Conservation (phyloP, 306 rosid genomes). For the Glycine soja region DNA sequence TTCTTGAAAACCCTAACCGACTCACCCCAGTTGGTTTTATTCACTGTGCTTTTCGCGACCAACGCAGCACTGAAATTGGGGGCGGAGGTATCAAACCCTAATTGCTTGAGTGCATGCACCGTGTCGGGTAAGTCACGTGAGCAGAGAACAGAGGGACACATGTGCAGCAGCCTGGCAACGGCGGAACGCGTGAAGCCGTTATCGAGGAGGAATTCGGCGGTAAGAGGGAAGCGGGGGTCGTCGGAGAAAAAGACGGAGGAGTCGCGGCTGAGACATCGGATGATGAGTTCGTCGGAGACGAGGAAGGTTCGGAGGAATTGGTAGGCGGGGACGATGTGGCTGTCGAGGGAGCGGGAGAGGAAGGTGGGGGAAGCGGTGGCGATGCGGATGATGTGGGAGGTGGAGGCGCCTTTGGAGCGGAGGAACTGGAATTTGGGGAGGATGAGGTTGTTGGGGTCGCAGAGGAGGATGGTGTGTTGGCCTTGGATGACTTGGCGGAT, state of each 20-base stretch:
- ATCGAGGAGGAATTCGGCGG: background rate
- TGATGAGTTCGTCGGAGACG: background rate
- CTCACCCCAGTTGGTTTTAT: slow-evolving; percentile 50
- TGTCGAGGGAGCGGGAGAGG: background rate
- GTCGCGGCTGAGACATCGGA: background rate
- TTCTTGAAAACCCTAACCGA: slow-evolving; percentile 51
- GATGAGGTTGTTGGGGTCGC: slow-evolving; percentile 6
- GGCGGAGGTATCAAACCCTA: slow-evolving; percentile 54
- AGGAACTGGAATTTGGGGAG: slow-evolving; percentile 45
- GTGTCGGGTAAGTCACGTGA: background rate
- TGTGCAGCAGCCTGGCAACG: background rate
- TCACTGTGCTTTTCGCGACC: slow-evolving; percentile 33
- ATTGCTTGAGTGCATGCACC: slow-evolving; percentile 43
- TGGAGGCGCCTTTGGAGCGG: slow-evolving; percentile 47
- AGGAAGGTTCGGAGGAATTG: background rate
- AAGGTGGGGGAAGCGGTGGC: background rate
- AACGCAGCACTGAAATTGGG: slow-evolving; percentile 44
- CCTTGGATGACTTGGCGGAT: background rate
- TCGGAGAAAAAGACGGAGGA: background rate
- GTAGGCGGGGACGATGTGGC: slow-evolving; percentile 25
- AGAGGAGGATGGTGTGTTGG: background rate
- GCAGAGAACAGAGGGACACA: background rate
- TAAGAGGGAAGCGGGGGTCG: background rate
- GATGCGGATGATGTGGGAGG: slow-evolving; percentile 14
- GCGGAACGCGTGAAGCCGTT: background rate